These are phyloP conservation scores for Jaapia argillacea DNA, from an alignment of 768 basidiomycete species.

Conservation along the genomic window DNA sequence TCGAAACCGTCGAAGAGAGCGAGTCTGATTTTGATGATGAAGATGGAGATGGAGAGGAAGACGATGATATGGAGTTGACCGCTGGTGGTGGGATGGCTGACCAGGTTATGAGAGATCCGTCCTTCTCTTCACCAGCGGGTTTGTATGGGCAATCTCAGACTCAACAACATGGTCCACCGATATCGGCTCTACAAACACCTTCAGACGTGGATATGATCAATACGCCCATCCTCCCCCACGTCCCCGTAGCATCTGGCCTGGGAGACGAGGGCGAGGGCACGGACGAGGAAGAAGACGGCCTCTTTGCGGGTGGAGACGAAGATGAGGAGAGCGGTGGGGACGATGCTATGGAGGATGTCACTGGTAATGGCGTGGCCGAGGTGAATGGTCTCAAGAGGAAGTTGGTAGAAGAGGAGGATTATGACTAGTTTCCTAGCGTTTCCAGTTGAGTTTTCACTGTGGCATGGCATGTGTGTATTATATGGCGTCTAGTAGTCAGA, in stretches of 20 bases:
- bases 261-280: conserved; percentile 51
- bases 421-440: conserved; percentile 45
- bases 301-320: conserved; percentile 71
- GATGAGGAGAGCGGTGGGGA: conserved; percentile 50
- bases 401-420: conserved; percentile 81
- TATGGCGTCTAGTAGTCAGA: too few species aligned
- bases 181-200: conserved; percentile 52
- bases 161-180: conserved; percentile 28
- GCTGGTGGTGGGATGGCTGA: conserved; percentile 12
- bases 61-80: conserved; percentile 62
- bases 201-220: conserved; percentile 63
- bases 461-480: not conserved
- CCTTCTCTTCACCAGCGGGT: not conserved
- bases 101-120: not conserved
- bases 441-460: not conserved
- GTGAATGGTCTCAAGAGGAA: conserved; percentile 67
- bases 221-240: conserved; percentile 24
- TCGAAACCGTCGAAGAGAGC: conserved; percentile 75
- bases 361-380: conserved; percentile 28
- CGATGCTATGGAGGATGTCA: conserved; percentile 75
- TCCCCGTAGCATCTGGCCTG: conserved; percentile 22
- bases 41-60: conserved; percentile 36
- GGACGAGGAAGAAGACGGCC: conserved; percentile 68
- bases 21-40: conserved; percentile 58
- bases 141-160: not conserved